phyloP scores from a whole-genome alignment of 768 basidiomycete genomes.

The Mycena vulgaris region DNA sequence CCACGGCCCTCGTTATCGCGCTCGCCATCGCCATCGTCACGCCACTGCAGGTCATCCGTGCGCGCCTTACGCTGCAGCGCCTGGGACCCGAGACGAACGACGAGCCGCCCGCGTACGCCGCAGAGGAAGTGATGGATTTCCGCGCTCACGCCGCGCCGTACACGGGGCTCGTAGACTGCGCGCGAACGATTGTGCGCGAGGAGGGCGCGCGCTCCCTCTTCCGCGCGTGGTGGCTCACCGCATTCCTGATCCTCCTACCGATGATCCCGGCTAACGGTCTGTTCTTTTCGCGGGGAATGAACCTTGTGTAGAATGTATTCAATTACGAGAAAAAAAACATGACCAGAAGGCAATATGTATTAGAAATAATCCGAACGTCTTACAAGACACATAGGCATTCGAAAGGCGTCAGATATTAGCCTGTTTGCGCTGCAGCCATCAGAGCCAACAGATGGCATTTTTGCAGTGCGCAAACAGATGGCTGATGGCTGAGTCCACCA shows the following conservation, averaged over 20 bases:
- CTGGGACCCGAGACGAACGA: not conserved
- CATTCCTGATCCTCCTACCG: not conserved
- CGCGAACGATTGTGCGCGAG: conserved; percentile 12
- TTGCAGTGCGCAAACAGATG: too few relatives aligned
- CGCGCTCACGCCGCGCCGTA: conserved; percentile 24
- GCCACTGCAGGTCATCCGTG: conserved; percentile 13
- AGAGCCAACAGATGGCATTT: too few relatives aligned
- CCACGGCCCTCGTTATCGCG: not conserved
- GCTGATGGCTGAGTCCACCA: too few relatives aligned
- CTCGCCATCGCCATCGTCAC: conserved; percentile 17
- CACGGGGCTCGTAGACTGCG: conserved; percentile 22
- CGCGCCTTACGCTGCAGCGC: conserved; percentile 27
- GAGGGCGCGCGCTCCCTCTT: conserved; percentile 20
- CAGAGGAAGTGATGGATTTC: conserved; percentile 11
- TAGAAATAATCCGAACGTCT: too few relatives aligned
- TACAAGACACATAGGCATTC: too few relatives aligned
- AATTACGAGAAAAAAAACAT: too few relatives aligned
- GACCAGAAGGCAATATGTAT: too few relatives aligned
- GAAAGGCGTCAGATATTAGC: too few relatives aligned
- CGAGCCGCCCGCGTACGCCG: not conserved
- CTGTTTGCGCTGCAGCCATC: too few relatives aligned
- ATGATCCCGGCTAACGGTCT: too few relatives aligned
- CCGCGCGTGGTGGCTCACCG: conserved; percentile 29
- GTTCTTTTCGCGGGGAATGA: too few relatives aligned
- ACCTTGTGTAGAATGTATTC: too few relatives aligned